phyloP scores from a whole-genome alignment of 1,284 basidiomycete species.

The Microbotryum scabiosae region DNA sequence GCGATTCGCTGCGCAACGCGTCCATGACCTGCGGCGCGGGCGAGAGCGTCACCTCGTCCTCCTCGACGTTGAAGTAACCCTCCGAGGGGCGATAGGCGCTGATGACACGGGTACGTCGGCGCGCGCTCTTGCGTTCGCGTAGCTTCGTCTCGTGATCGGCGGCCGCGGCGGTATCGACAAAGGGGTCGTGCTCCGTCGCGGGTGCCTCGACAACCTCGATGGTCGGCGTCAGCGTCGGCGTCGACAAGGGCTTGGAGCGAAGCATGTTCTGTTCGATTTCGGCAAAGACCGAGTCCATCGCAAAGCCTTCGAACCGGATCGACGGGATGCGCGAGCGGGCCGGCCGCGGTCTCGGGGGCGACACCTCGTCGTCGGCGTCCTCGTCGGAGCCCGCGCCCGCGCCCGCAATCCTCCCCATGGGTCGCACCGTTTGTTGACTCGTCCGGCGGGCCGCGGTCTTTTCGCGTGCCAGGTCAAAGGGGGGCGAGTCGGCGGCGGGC shows the following conservation, averaged over 20 bases:
- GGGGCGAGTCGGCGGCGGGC: conserved; percentile 9
- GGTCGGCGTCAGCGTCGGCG: neutral
- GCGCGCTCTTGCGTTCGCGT: too few species aligned
- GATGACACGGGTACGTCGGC: too few species aligned
- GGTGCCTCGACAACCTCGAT: neutral
- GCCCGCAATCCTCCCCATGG: neutral
- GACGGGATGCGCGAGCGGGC: conserved; percentile 22
- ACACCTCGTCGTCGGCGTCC: conserved; percentile 26
- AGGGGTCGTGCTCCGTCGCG: neutral
- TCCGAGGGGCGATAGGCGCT: too few species aligned
- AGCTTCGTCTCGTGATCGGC: too few species aligned
- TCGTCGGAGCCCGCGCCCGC: conserved; percentile 1
- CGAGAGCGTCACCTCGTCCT: too few species aligned
- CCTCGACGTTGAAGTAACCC: too few species aligned
- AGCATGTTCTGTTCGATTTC: conserved; percentile 29
- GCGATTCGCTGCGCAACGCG: neutral
- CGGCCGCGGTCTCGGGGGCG: conserved; percentile 11
- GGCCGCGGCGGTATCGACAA: neutral
- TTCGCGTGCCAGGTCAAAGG: conserved; percentile 14
- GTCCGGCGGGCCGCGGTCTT: conserved; percentile 2
- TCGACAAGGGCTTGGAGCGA: neutral
- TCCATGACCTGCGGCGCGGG: too few species aligned
- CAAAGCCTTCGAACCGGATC: conserved; percentile 32
- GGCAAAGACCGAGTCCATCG: conserved; percentile 32
- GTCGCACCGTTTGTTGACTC: neutral